phyloP scores from a whole-genome alignment of 2,329 filamentous ascomycete species.

The Nemania bipapillata region DNA sequence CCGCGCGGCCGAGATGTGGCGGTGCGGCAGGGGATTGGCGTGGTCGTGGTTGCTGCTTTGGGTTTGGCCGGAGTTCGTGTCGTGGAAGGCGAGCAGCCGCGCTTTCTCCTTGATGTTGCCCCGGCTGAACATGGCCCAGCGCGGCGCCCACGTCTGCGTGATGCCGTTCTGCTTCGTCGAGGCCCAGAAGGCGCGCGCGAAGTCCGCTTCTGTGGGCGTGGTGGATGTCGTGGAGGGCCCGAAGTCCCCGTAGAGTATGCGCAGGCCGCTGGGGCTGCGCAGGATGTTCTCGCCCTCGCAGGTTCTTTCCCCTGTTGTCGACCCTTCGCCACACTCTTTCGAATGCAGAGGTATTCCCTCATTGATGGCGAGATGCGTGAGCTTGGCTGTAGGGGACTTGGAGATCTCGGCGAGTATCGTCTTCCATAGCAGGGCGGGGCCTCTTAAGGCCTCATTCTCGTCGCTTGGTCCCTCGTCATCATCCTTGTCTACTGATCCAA shows the following conservation, averaged over 20 bases:
- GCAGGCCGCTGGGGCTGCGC: constrained; percentile 76
- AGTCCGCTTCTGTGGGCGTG: constrained; percentile 58
- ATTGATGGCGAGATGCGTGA: constrained; percentile 70
- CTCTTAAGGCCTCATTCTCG: constrained; percentile 42
- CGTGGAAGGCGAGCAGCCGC: constrained; percentile 71
- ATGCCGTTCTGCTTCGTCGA: constrained; percentile 81
- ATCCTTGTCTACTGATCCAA: neutral
- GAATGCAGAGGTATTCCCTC: constrained; percentile 67
- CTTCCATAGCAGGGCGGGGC: constrained; percentile 57
- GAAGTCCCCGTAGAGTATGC: constrained; percentile 79
- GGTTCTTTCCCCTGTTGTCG: constrained; percentile 46
- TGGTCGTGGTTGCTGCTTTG: neutral
- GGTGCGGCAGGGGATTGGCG: constrained; percentile 8
- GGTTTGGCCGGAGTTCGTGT: constrained; percentile 21
- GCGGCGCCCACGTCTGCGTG: constrained; percentile 84
- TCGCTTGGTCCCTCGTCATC: neutral
- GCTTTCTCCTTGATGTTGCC: constrained; percentile 92
- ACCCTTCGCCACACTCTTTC: constrained; percentile 1
- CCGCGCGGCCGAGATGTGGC: constrained; percentile 30
- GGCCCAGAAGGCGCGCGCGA: constrained; percentile 79
- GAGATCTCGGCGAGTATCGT: constrained; percentile 62
- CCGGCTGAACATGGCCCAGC: constrained; percentile 93
- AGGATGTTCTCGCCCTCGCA: constrained; percentile 71
- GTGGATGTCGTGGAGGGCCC: constrained; percentile 59
- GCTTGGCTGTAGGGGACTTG: constrained; percentile 49